These are phyloP conservation scores for Zostera marina DNA, from an alignment of 116 monocot genomes.

Conservation along the genomic window DNA sequence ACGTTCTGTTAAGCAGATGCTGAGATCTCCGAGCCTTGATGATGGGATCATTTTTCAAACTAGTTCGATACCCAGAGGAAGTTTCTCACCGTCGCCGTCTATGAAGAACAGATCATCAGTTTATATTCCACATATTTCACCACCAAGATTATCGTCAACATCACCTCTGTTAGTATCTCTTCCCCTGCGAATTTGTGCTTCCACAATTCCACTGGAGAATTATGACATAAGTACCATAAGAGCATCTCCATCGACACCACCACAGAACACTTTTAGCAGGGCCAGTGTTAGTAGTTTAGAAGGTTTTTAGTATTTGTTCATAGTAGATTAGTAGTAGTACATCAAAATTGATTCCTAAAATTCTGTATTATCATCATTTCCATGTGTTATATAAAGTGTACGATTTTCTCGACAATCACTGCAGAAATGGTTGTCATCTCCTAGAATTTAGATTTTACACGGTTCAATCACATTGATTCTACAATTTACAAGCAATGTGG, in stretches of 20 bases:
- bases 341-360: too few relatives aligned
- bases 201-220: slow-evolving; percentile 36
- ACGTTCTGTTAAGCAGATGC: slow-evolving; percentile 40
- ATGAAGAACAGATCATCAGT: slow-evolving; percentile 14
- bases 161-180: slow-evolving; percentile 15
- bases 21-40: slow-evolving; percentile 63
- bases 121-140: slow-evolving; percentile 8
- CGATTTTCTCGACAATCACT: too few relatives aligned
- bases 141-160: slow-evolving; percentile 40
- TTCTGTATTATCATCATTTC: too few relatives aligned
- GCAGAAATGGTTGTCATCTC: too few relatives aligned
- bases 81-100: slow-evolving; percentile 29
- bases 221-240: slow-evolving; percentile 10
- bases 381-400: too few relatives aligned
- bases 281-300: slow-evolving; percentile 47
- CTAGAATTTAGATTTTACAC: too few relatives aligned
- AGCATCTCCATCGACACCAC: slow-evolving; percentile 18
- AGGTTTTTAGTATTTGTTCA: slow-evolving; percentile 40
- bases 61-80: slow-evolving; percentile 8
- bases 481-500: too few relatives aligned
- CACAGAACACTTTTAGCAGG: slow-evolving; percentile 4
- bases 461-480: too few relatives aligned
- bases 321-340: not conserved
- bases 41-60: slow-evolving; percentile 16
- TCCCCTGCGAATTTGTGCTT: slow-evolving; percentile 35